Evolutionary conservation across 2,329 filamentous ascomycete species (phyloP).

Genomic region (Parafenestella ontariensis): DNA sequence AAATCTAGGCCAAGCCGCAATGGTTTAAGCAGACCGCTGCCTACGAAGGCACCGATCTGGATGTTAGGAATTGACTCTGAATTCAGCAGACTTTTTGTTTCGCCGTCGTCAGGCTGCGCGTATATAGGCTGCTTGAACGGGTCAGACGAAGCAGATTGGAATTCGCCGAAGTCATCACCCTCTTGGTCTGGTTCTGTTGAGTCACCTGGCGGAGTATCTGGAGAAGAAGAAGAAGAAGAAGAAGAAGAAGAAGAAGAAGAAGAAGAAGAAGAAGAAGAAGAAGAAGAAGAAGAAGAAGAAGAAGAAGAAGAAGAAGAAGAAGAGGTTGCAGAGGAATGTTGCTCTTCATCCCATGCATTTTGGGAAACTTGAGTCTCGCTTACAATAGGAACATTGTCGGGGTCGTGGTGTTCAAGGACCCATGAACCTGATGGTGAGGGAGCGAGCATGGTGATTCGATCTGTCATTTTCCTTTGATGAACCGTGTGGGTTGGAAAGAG

Average conservation of each 20-base stretch:
- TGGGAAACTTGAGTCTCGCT: background rate
- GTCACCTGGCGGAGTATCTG: background rate
- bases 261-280: background rate
- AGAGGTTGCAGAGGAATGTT: background rate
- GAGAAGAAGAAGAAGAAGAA: background rate
- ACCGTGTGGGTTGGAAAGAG: background rate
- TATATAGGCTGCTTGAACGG: slow-evolving; percentile 7
- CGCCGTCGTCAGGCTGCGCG: background rate
- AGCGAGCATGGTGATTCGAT: background rate
- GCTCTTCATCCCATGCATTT: background rate
- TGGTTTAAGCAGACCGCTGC: slow-evolving; percentile 8
- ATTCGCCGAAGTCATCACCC: slow-evolving; percentile 16
- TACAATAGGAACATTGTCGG: background rate
- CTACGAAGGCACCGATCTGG: slow-evolving; percentile 6
- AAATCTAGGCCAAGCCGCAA: slow-evolving; percentile 2
- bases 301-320: background rate
- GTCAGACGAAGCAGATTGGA: slow-evolving; percentile 5
- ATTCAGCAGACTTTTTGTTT: background rate
- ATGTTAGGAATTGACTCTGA: background rate
- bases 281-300: background rate
- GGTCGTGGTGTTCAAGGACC: background rate
- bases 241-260: background rate
- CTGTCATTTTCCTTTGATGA: background rate
- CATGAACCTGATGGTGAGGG: background rate
- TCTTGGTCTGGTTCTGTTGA: slow-evolving; percentile 1